Conservation (phyloP, 169 alveolate species). For the Plasmodium fragile region DNA sequence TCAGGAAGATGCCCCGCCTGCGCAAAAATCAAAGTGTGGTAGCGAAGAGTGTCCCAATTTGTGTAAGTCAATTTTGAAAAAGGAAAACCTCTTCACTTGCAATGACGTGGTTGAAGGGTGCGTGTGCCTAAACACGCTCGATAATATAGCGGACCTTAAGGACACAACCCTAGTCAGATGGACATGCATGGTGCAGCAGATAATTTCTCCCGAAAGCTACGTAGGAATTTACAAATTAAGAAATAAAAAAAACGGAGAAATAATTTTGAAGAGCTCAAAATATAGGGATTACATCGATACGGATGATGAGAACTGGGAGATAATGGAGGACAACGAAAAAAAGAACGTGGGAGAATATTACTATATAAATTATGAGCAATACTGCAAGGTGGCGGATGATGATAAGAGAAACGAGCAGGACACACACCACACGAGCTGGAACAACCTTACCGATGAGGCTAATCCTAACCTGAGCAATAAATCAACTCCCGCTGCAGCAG, state of each 20-base stretch:
- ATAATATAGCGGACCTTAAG: slow-evolving; percentile 17
- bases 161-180: slow-evolving; percentile 70
- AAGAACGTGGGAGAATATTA: slow-evolving; percentile 55
- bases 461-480: background rate
- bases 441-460: background rate
- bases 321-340: slow-evolving; percentile 41
- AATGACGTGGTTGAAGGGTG: slow-evolving; percentile 48
- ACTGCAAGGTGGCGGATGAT: background rate
- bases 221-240: slow-evolving; percentile 59
- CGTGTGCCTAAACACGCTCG: slow-evolving; percentile 32
- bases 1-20: background rate
- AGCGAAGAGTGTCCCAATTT: background rate
- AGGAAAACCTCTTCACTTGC: slow-evolving; percentile 2
- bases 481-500: background rate
- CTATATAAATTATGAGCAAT: slow-evolving; percentile 21
- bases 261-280: slow-evolving; percentile 62
- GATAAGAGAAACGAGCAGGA: background rate
- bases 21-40: background rate
- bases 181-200: slow-evolving; percentile 78
- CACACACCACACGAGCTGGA: background rate
- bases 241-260: slow-evolving; percentile 50
- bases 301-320: slow-evolving; percentile 69
- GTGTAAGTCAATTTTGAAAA: background rate
- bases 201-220: slow-evolving; percentile 69
- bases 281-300: slow-evolving; percentile 71